Conservation (phyloP, 345 rosid genomes). For the Ceriops zippeliana region DNA sequence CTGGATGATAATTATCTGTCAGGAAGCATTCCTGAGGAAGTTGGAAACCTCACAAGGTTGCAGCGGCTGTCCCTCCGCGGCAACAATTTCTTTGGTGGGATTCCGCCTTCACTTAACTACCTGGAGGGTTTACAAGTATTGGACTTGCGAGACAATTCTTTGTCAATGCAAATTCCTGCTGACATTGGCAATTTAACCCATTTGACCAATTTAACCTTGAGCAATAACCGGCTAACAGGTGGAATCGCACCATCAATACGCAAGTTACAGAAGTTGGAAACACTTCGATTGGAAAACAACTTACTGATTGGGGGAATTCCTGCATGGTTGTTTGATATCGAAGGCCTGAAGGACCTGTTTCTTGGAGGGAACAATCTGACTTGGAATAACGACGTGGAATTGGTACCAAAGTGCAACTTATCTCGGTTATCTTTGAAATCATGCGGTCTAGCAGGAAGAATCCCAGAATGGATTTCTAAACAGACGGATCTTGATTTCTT, state of each 20-base stretch:
- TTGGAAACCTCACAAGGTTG: slow-evolving; percentile 27
- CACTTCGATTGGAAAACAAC: slow-evolving; percentile 30
- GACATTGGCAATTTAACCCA: slow-evolving; percentile 27
- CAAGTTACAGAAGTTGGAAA: slow-evolving; percentile 29
- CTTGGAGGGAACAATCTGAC: slow-evolving; percentile 43
- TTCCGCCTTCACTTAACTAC: slow-evolving; percentile 22
- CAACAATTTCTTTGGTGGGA: slow-evolving; percentile 19
- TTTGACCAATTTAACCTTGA: slow-evolving; percentile 26
- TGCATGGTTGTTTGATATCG: slow-evolving; percentile 36
- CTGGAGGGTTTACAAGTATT: slow-evolving; percentile 18
- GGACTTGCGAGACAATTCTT: slow-evolving; percentile 25
- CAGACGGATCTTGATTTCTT: slow-evolving; percentile 29
- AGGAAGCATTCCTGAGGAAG: slow-evolving; percentile 27
- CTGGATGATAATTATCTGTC: slow-evolving; percentile 21
- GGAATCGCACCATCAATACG: slow-evolving; percentile 32
- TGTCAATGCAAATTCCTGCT: slow-evolving; percentile 28
- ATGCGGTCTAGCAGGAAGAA: slow-evolving; percentile 34
- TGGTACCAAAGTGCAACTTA: slow-evolving; percentile 27
- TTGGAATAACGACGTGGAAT: slow-evolving; percentile 28
- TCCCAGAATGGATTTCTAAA: slow-evolving; percentile 41
- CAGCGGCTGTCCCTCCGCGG: slow-evolving; percentile 18
- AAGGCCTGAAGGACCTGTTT: slow-evolving; percentile 24
- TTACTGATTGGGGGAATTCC: slow-evolving; percentile 36
- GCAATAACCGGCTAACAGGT: slow-evolving; percentile 30
- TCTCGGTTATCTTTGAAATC: slow-evolving; percentile 35